phyloP scores from a whole-genome alignment of 1,284 basidiomycete species.

The Vanrija pseudolonga region DNA sequence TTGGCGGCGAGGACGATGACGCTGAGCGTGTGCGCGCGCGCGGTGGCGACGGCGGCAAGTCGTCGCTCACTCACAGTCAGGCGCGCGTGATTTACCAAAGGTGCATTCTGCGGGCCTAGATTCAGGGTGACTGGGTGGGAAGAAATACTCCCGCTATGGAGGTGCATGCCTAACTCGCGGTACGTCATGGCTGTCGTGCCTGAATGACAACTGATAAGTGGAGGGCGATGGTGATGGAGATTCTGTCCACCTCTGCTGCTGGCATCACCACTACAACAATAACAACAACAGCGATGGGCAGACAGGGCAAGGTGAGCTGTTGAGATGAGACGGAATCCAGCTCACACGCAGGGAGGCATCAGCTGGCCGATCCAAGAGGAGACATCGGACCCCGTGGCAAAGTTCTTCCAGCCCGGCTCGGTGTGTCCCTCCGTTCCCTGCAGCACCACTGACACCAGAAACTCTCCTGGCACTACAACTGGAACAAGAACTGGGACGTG shows the following conservation, averaged over 20 bases:
- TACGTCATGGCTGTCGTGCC: too few species aligned
- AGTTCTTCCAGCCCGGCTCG: slow-evolving; percentile 38
- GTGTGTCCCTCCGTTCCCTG: slow-evolving; percentile 15
- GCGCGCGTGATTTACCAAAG: too few species aligned
- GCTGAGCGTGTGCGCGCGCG: too few species aligned
- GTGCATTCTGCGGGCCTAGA: too few species aligned
- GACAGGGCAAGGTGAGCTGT: background rate
- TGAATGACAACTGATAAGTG: too few species aligned
- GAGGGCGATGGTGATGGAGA: background rate
- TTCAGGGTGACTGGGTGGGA: too few species aligned
- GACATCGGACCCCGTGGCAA: slow-evolving; percentile 37
- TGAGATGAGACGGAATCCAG: too few species aligned
- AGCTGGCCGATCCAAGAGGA: slow-evolving; percentile 43
- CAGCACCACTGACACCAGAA: slow-evolving; percentile 1
- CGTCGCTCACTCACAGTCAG: too few species aligned
- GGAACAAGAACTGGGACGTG: slow-evolving; percentile 43
- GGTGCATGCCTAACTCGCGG: too few species aligned
- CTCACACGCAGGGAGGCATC: slow-evolving; percentile 31
- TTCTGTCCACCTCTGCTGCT: background rate
- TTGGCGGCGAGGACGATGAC: too few species aligned
- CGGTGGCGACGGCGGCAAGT: too few species aligned
- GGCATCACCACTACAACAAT: background rate
- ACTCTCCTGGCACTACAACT: slow-evolving; percentile 46
- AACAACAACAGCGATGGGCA: background rate
- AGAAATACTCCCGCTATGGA: too few species aligned